These are phyloP conservation scores for Mucor saturninus DNA, from an alignment of 371 early-diverging fungal genomes.

Conservation along the genomic window DNA sequence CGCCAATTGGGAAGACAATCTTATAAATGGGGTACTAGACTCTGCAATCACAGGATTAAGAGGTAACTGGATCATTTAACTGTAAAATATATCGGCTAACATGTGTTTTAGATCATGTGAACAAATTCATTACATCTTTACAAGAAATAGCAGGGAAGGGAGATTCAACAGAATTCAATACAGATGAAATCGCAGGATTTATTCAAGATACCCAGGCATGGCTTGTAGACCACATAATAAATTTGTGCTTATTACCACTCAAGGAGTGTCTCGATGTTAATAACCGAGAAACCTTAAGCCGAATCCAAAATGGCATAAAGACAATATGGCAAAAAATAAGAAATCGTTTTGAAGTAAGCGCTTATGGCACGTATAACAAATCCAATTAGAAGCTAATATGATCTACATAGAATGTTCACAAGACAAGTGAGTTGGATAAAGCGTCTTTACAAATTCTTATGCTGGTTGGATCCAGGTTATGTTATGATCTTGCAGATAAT, in stretches of 20 bases:
- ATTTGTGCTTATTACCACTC: conserved; percentile 38
- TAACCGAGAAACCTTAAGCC: conserved; percentile 24
- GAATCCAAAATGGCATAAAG: conserved; percentile 31
- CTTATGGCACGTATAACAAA: neutral
- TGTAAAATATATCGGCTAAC: neutral
- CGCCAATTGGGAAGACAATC: conserved; percentile 34
- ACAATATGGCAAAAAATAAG: conserved; percentile 42
- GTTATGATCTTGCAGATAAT: conserved; percentile 53
- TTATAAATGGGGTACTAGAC: conserved; percentile 27
- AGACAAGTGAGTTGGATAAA: conserved; percentile 9
- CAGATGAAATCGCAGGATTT: conserved; percentile 25
- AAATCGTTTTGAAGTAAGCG: conserved; percentile 41
- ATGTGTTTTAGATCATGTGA: conserved; percentile 15
- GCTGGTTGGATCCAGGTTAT: conserved; percentile 53
- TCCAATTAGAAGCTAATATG: neutral
- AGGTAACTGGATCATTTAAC: conserved; percentile 17
- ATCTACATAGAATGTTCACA: conserved; percentile 10
- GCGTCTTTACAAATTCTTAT: conserved; percentile 16
- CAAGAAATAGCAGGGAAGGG: neutral
- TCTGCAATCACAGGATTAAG: conserved; percentile 24
- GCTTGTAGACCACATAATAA: conserved; percentile 41
- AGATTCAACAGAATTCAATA: conserved; percentile 14
- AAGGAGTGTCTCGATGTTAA: conserved; percentile 41
- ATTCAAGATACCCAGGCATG: conserved; percentile 50
- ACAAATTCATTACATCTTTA: conserved; percentile 13